Base-by-base conservation (phyloP, 352 stramenopile species). In the Thalassiosira hispida region DNA sequence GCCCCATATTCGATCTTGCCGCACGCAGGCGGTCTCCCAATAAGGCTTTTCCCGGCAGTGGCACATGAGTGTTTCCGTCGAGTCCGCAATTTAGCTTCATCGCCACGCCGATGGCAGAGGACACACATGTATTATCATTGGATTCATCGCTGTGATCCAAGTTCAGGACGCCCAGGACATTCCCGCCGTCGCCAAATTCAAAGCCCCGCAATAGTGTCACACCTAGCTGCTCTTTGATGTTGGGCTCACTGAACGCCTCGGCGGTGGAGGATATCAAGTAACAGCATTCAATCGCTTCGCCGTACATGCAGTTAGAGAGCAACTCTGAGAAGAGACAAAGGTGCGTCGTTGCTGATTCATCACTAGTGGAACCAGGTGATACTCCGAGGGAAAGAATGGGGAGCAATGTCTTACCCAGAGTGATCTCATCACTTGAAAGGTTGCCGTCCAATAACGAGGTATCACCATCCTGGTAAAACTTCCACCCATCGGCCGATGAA, bases 301-400 rank as follows among this genome's bases (percentile, higher is more conserved):
- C 63, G 31, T 85, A n/a, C 77, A 85, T 78, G 33, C 38, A 23
- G 16, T 81, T 64, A 2, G 23, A 40, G 12, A 85, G 12, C 5
- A 85, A 64, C 25, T 85, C 77, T 49, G 73, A 64, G 31, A 75
- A 77, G 25, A 85, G 62, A 35, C 76, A 79, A 42, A 77, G 23
- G 18, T 29, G 61, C 25, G 20, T 60, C 16, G 49, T 38, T 42
- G 25, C 33, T 53, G 31, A 18, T 55, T 31, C 51, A 31, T 72
- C 29, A 14, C 20, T n/a, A 18, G 27, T 23, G 5, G 18, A 27
- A 29, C 7, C 18, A 4, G 18, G 11, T 7, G 23, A 22, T 44
- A 23, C 62, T 62, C 29, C 12, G 23, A 47, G 14, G 31, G 70
- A 79, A 2, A 79, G 40, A 59, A 77, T 66, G 4, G 74, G 66